phyloP scores from a whole-genome alignment of 2,329 filamentous ascomycete genomes.

The Teratosphaeria destructans region DNA sequence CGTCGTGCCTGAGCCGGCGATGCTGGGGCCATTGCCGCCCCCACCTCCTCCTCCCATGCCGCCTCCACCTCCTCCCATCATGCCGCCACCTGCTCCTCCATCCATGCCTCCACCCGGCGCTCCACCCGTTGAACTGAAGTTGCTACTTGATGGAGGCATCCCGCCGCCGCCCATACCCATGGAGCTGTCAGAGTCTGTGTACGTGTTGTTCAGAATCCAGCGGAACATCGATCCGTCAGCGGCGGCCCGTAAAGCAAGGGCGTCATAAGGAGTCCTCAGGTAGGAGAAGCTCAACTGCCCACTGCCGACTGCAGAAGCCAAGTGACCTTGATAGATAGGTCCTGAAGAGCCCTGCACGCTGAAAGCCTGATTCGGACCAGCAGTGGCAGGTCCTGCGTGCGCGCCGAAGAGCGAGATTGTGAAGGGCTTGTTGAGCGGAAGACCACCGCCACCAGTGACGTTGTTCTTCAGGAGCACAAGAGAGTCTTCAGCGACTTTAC shows the following conservation, averaged over 20 bases:
- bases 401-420: not conserved
- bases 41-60: not conserved
- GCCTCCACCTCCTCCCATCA: not conserved
- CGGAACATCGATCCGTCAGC: not conserved
- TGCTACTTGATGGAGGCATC: not conserved
- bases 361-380: constrained; percentile 8
- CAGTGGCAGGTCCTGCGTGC: constrained; percentile 6
- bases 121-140: not conserved
- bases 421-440: not conserved
- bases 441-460: constrained; percentile 4
- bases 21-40: not conserved
- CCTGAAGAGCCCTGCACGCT: constrained; percentile 5
- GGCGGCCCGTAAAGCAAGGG: not conserved
- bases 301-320: not conserved
- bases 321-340: constrained; percentile 8
- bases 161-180: not conserved
- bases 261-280: not conserved
- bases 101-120: not conserved
- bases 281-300: not conserved
- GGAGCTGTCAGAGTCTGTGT: not conserved
- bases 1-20: not conserved
- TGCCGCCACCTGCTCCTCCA: no score
- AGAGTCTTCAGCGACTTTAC: constrained; percentile 4
- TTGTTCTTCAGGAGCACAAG: constrained; percentile 3
- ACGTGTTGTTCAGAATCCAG: not conserved